These are phyloP conservation scores for Elsinoe necatrix DNA, from an alignment of 2,329 filamentous ascomycete species.

Conservation along the genomic window DNA sequence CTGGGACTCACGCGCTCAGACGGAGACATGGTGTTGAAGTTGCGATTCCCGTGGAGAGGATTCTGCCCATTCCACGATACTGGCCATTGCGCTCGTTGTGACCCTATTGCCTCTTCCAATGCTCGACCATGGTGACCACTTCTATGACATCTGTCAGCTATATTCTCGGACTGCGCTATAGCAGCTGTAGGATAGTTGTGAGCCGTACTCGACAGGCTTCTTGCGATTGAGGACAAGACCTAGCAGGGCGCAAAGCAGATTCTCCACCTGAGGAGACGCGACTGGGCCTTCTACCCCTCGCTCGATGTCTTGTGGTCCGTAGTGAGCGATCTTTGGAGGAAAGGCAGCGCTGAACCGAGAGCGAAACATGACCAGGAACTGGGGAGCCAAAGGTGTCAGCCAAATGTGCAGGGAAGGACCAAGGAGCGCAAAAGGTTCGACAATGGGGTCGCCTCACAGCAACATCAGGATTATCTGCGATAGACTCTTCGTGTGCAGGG, in stretches of 20 bases:
- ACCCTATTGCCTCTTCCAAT: slow-evolving; percentile 81
- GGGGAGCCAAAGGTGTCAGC: slow-evolving; percentile 29
- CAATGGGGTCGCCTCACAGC: slow-evolving; percentile 57
- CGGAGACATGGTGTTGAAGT: slow-evolving; percentile 74
- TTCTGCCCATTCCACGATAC: slow-evolving; percentile 73
- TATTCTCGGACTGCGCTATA: neutral
- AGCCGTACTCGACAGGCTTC: slow-evolving; percentile 85
- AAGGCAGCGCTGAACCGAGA: slow-evolving; percentile 87
- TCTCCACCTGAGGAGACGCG: slow-evolving; percentile 78
- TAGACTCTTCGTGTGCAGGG: slow-evolving; percentile 78
- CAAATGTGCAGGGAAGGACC: slow-evolving; percentile 32
- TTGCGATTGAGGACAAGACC: slow-evolving; percentile 89
- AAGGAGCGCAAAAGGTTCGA: slow-evolving; percentile 3
- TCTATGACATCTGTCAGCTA: slow-evolving; percentile 41
- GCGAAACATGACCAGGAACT: slow-evolving; percentile 99
- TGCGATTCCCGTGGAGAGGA: slow-evolving; percentile 69
- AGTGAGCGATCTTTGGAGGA: slow-evolving; percentile 75
- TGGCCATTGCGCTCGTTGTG: slow-evolving; percentile 84
- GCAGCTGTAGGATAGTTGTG: neutral
- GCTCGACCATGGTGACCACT: slow-evolving; percentile 87
- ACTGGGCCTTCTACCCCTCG: slow-evolving; percentile 67
- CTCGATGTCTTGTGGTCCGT: slow-evolving; percentile 93
- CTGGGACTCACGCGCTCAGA: slow-evolving; percentile 60
- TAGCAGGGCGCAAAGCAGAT: slow-evolving; percentile 80
- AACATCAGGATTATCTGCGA: slow-evolving; percentile 87